phyloP scores from a whole-genome alignment of 2,329 filamentous ascomycete genomes.

The Colletotrichum camelliae region DNA sequence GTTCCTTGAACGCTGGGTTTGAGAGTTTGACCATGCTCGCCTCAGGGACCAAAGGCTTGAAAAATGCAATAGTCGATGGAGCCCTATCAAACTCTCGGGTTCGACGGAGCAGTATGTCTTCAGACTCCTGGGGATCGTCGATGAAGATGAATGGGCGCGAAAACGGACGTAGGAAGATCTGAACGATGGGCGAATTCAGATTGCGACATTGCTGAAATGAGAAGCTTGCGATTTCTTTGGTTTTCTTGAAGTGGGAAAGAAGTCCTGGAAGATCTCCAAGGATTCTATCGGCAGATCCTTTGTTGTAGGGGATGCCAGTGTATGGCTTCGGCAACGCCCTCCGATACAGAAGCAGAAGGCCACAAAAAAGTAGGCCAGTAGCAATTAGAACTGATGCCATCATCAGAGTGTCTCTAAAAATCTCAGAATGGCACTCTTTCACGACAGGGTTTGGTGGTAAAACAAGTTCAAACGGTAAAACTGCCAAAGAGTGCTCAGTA shows the following conservation, averaged over 20 bases:
- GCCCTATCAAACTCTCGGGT: not conserved
- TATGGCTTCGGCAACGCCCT: not conserved
- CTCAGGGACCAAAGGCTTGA: not conserved
- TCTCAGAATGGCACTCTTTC: not conserved
- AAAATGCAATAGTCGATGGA: not conserved
- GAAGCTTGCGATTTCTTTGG: not conserved
- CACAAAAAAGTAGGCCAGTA: not conserved
- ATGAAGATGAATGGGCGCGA: not conserved
- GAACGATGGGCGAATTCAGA: not conserved
- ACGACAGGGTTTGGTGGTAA: not conserved
- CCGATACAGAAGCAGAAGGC: not conserved
- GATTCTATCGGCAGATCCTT: not conserved
- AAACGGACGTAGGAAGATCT: not conserved
- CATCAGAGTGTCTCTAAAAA: fast-evolving
- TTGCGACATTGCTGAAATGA: not conserved
- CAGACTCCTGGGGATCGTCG: not conserved
- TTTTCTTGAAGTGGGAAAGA: not conserved
- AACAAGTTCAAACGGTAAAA: not conserved
- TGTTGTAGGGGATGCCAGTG: not conserved
- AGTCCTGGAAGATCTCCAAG: not conserved
- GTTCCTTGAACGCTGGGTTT: not conserved
- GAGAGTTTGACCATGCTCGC: not conserved
- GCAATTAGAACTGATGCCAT: not conserved
- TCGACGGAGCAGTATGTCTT: not conserved
- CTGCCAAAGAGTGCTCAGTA: not conserved